Base-by-base conservation (phyloP, 495 filamentous ascomycete genomes). In the Aspergillus saccharolyticus region DNA sequence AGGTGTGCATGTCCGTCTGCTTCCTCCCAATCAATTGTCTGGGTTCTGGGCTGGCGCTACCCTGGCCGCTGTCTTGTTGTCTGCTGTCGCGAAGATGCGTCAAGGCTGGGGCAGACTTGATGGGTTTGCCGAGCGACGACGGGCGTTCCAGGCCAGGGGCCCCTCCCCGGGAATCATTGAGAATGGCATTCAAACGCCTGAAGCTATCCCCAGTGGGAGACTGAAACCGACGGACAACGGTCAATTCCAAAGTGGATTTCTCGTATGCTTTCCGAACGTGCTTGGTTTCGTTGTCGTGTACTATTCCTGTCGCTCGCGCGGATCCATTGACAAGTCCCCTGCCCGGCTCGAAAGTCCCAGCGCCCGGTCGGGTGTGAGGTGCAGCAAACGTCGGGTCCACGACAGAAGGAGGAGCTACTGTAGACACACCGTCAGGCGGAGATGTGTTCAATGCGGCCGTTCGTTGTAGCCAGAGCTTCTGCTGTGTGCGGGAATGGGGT, bases 391-490 rank as follows among this genome's bases (percentile, higher is more conserved):
- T 52, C 4, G 72, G 60, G 25, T 77, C 76, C 43, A 74, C 68
- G 8, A 62, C 55, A 1, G 76, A 64, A 6, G 70, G 71, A 14
- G 74, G 61, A 0, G 60, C 63, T 24, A 63, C 58, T 4, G 66
- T 49, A 3, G 71, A 55, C 7, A 64, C 61, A 18, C 73, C 61
- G 55, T 77, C 76, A 2, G 76, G 76, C n/a, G 76, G 74, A 14
- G 76, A 78, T 39, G 74, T 75, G 42, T 77, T 78, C 17, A 78
- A 55, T 24, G 76, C 66, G 44, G 76, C 76, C 3, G 76, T 78
- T 12, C 76, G 76, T 50, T 78, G 76, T 44, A 78, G 66, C 76
- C 76, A 78, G 0, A 78, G 70, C 57, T 78, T 78, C 62, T 77
- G 76, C 53, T 78, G 73, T 2, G 76, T 78, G 51, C 76, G 72